A percentile compares a stretch with the other conserved stretches of the same genome.
These are phyloP conservation scores for Teratosphaeria pseudoeucalypti DNA, from an alignment of 2,329 filamentous ascomycete genomes.

Conservation along the genomic window DNA sequence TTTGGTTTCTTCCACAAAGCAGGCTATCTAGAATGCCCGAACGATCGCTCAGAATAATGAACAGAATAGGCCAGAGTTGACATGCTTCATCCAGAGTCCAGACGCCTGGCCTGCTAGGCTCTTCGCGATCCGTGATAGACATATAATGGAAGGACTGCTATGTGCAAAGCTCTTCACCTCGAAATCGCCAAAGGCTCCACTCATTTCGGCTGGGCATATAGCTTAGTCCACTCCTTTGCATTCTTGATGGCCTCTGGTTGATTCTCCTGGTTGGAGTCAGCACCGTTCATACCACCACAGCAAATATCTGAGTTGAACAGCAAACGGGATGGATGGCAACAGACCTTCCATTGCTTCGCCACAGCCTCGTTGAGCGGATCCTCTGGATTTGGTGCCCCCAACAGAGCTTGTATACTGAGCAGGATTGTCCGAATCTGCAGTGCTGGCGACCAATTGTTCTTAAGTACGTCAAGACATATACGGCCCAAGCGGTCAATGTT, in stretches of 20 bases:
- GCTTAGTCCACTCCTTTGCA: slow-evolving; percentile 81
- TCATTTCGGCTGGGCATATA: slow-evolving; percentile 48
- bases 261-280: slow-evolving; percentile 50
- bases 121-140: neutral
- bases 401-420: slow-evolving; percentile 93
- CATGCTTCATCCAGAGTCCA: neutral
- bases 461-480: slow-evolving; percentile 93
- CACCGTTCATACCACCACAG: neutral
- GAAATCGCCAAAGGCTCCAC: neutral
- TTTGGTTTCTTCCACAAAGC: neutral
- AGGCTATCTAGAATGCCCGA: neutral
- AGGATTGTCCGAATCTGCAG: slow-evolving; percentile 96
- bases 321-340: neutral
- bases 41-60: neutral
- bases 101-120: neutral
- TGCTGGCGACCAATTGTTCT: slow-evolving; percentile 98
- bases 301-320: neutral
- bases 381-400: slow-evolving; percentile 93
- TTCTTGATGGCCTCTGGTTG: slow-evolving; percentile 86
- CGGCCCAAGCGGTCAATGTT: slow-evolving; percentile 97
- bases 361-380: slow-evolving; percentile 98
- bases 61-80: neutral
- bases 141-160: neutral
- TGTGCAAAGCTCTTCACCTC: neutral
- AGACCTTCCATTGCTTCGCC: slow-evolving; percentile 81